Percentiles rank a stretch among this genome's conserved stretches.
Evolutionary conservation across 2,329 filamentous ascomycete species (phyloP).

Genomic region (Trichoderma semiorbis): DNA sequence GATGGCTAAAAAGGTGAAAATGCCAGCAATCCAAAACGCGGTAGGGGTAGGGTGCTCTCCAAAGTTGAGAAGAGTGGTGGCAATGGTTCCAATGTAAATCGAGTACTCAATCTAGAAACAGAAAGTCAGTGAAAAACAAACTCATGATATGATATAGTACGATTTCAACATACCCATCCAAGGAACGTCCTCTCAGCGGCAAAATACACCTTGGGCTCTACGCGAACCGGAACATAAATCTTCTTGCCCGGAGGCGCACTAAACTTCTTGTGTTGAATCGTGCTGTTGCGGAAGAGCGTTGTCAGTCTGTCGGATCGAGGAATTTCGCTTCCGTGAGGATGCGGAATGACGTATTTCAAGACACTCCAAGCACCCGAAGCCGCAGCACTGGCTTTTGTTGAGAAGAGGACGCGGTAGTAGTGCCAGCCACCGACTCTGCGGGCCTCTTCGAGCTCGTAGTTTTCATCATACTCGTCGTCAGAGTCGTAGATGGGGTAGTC

Average conservation of each 20-base stretch:
- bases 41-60: slow-evolving; percentile 54
- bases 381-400: slow-evolving; percentile 42
- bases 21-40: slow-evolving; percentile 66
- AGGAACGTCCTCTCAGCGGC: slow-evolving; percentile 94
- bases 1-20: slow-evolving; percentile 80
- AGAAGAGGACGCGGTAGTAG: slow-evolving; percentile 62
- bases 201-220: slow-evolving; percentile 97
- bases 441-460: slow-evolving; percentile 74
- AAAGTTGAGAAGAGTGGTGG: slow-evolving; percentile 80
- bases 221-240: slow-evolving; percentile 92
- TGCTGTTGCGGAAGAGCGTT: slow-evolving; percentile 51
- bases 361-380: slow-evolving; percentile 42
- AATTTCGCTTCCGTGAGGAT: slow-evolving; percentile 54
- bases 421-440: slow-evolving; percentile 71
- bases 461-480: slow-evolving; percentile 69
- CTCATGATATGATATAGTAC: too few species aligned
- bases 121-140: slow-evolving; percentile 21
- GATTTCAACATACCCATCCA: slow-evolving; percentile 66
- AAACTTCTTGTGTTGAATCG: slow-evolving; percentile 59
- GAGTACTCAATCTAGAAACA: slow-evolving; percentile 77
- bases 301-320: slow-evolving; percentile 53
- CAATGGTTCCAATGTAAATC: slow-evolving; percentile 87
- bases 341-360: slow-evolving; percentile 51
- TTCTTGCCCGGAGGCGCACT: slow-evolving; percentile 79
- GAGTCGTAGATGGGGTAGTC: slow-evolving; percentile 91